These are phyloP conservation scores for Floccularia luteovirens DNA, from an alignment of 768 basidiomycete species.

Conservation along the genomic window DNA sequence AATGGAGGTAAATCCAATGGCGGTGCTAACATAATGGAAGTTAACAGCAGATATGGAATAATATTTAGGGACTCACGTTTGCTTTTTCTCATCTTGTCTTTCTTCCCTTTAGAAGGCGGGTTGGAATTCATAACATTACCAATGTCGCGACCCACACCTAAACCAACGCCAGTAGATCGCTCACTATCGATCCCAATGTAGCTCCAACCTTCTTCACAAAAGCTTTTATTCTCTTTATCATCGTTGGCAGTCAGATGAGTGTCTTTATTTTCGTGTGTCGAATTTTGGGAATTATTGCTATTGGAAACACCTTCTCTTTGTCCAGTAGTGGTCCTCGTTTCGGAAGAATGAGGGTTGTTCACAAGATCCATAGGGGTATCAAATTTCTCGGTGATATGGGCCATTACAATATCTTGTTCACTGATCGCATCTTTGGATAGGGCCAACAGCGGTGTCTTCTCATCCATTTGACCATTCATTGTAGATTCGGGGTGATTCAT, in stretches of 20 bases:
- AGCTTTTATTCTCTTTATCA: conserved; percentile 37
- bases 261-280: conserved; percentile 1
- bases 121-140: conserved; percentile 29
- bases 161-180: conserved; percentile 19
- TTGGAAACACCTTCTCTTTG: not conserved
- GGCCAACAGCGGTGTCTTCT: conserved; percentile 26
- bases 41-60: not conserved
- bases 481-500: not conserved
- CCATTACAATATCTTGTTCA: conserved; percentile 32
- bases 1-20: conserved; percentile 45
- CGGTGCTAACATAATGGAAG: conserved; percentile 30
- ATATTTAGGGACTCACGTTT: conserved; percentile 53
- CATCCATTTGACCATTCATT: conserved; percentile 1
- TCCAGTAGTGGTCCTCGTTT: not conserved
- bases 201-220: conserved; percentile 29
- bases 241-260: conserved; percentile 12
- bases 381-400: conserved; percentile 38
- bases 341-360: not conserved
- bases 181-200: conserved; percentile 25
- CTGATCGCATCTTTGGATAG: conserved; percentile 33
- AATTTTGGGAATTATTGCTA: not conserved
- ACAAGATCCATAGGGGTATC: conserved; percentile 35
- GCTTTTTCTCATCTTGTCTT: conserved; percentile 44
- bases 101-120: conserved; percentile 23
- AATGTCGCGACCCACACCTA: conserved; percentile 36